These are phyloP conservation scores for Lonicera japonica DNA, from an alignment of 129 eudicot genomes.

Conservation along the genomic window DNA sequence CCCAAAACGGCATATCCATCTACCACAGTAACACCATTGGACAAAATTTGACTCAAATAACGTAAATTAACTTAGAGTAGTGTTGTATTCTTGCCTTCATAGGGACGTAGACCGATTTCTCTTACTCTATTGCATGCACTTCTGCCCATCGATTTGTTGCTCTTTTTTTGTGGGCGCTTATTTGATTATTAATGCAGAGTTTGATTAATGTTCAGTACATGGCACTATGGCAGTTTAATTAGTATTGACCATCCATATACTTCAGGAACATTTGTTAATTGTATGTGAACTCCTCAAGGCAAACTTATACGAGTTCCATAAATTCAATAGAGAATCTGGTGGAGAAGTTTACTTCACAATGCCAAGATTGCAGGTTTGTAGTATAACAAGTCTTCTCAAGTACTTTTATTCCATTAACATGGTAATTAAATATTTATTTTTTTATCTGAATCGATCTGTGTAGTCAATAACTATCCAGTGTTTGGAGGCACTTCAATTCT, in stretches of 20 bases:
- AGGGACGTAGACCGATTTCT: no score
- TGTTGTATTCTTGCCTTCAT: no score
- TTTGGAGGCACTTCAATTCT: constrained; percentile 92
- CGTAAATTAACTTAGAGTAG: no score
- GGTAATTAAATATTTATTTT: constrained; percentile 8
- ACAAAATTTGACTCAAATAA: no score
- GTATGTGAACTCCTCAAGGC: constrained; percentile 98
- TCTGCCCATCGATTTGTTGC: no score
- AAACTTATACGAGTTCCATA: constrained; percentile 90
- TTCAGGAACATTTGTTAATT: constrained; percentile 91
- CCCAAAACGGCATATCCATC: no score
- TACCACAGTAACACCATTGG: no score
- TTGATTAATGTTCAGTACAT: no score
- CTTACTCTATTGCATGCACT: no score
- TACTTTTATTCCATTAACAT: background rate
- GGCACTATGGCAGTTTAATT: background rate
- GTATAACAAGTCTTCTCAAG: background rate
- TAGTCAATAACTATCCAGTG: constrained; percentile 97
- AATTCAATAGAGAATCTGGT: constrained; percentile 96
- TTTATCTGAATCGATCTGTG: constrained; percentile 20
- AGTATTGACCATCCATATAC: background rate
- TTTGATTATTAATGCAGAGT: no score
- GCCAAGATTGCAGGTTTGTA: constrained; percentile 97
- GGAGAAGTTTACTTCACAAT: constrained; percentile 99
- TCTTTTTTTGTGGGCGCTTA: no score